Evolutionary conservation across 768 basidiomycete genomes (phyloP), one percentile per base, ranked within the genome.

Genomic region (Favolaschia claudopus): DNA sequence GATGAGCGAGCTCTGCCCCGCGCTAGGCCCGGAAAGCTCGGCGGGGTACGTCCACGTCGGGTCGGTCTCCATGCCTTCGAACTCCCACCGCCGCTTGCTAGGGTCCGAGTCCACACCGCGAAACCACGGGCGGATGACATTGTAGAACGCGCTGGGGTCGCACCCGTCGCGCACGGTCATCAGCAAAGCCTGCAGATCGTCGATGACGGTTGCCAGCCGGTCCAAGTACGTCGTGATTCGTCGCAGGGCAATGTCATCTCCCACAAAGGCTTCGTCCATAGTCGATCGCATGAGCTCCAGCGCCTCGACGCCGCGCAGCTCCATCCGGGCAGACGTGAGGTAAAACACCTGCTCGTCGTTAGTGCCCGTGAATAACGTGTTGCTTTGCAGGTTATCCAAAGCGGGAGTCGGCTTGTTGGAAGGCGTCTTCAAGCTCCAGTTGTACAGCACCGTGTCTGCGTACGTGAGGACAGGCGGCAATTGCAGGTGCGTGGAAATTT

Each of bases 371-470:
- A 97, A 96, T 38, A 85, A 76, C 1, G 88, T 88, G 58, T 80
- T 79, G 57, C 82, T 84, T 39, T 82, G 82, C 47, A 95, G 78
- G 67, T 93, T 88, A 51, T 86, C 75, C 6, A 84, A 72, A 28
- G 74, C 76, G 1, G 81, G 79, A 69, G 64, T 56, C 74, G 70
- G 58, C 65, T 63, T 29, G 67, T 28, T 64, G 20, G 62, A 70
- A 29, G 52, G 79, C 55, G 67, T 79, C 75, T 56, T 73, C 50
- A 71, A 78, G 59, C 69, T 50, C 89, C 90, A 92, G 71, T 96
- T 96, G 76, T 95, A 97, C 25, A 97, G 82, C 8, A 97, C 95
- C 27, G 89, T 89, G 70, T 96, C 95, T 10, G 95, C 89, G 70
- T 95, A 97, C 4, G 95, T 97, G 55, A 95, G 80, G 36, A 96